phyloP scores from a whole-genome alignment of 2,329 filamentous ascomycete genomes.

The Pestalotiopsis sp. region DNA sequence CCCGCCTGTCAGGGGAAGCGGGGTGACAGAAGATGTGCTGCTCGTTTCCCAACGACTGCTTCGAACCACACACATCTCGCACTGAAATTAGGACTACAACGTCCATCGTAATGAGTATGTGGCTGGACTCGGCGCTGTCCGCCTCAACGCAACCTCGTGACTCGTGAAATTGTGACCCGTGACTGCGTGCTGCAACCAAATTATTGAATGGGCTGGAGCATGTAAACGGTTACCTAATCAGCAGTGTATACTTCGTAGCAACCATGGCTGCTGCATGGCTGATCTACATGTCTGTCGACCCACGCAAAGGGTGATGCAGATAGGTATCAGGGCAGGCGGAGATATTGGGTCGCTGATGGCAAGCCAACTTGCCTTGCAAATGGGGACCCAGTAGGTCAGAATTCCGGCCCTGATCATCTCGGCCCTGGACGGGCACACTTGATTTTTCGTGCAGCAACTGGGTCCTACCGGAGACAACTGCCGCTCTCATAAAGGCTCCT shows the following conservation, averaged over 20 bases:
- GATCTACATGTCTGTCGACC: background rate
- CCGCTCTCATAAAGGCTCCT: background rate
- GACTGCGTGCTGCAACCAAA: background rate
- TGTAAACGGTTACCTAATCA: background rate
- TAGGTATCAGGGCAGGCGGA: background rate
- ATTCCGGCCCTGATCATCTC: background rate
- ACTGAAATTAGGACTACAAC: background rate
- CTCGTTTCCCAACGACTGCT: background rate
- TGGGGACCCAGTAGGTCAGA: background rate
- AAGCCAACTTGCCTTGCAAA: background rate
- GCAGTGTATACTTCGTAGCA: background rate
- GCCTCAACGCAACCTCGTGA: background rate
- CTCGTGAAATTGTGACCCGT: background rate
- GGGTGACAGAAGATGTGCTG: background rate
- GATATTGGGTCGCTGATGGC: background rate
- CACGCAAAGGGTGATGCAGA: background rate
- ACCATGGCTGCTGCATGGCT: background rate
- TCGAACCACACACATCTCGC: background rate
- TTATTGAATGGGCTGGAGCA: background rate
- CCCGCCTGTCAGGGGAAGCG: background rate
- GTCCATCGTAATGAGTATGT: background rate
- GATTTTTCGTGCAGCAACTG: background rate
- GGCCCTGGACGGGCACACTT: background rate
- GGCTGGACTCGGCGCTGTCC: background rate
- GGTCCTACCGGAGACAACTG: background rate